Conservation (phyloP, 441 rosid species). For the Mallotus repandus region DNA sequence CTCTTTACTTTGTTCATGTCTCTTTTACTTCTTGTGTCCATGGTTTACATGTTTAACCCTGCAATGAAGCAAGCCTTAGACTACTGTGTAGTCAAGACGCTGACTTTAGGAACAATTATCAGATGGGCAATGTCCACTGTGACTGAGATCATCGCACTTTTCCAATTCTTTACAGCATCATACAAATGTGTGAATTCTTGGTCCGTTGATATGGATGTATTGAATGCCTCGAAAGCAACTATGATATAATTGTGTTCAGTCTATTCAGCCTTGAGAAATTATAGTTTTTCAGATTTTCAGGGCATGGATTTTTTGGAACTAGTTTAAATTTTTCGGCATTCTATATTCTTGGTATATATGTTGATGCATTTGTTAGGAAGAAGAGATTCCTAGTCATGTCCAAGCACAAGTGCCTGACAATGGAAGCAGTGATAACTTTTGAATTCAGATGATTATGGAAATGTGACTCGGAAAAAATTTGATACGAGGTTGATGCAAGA, state of each 20-base stretch:
- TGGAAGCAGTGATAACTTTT: conserved; percentile 60
- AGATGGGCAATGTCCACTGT: conserved; percentile 77
- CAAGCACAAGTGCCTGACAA: conserved; percentile 78
- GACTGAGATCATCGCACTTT: conserved; percentile 72
- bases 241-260: conserved; percentile 85
- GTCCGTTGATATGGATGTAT: conserved; percentile 89
- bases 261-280: conserved; percentile 69
- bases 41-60: conserved; percentile 81
- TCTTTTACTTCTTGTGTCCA: conserved; percentile 72
- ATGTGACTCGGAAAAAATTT: conserved; percentile 55
- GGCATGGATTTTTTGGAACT: conserved; percentile 87
- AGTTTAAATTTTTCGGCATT: conserved; percentile 90
- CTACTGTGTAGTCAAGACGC: conserved; percentile 64
- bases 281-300: conserved; percentile 52
- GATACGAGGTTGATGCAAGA: conserved; percentile 67
- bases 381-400: conserved; percentile 91
- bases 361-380: conserved; percentile 77
- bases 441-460: conserved; percentile 55
- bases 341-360: conserved; percentile 80
- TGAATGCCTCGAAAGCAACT: conserved; percentile 78
- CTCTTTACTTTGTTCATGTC: conserved; percentile 75
- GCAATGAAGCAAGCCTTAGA: conserved; percentile 53
- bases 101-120: conserved; percentile 57
- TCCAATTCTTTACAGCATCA: conserved; percentile 69
- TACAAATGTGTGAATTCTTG: conserved; percentile 67